Percentiles rank a stretch among this genome's conserved stretches.
These are phyloP conservation scores for Coffea canephora DNA, from an alignment of 257 asterid species.

Conservation along the genomic window DNA sequence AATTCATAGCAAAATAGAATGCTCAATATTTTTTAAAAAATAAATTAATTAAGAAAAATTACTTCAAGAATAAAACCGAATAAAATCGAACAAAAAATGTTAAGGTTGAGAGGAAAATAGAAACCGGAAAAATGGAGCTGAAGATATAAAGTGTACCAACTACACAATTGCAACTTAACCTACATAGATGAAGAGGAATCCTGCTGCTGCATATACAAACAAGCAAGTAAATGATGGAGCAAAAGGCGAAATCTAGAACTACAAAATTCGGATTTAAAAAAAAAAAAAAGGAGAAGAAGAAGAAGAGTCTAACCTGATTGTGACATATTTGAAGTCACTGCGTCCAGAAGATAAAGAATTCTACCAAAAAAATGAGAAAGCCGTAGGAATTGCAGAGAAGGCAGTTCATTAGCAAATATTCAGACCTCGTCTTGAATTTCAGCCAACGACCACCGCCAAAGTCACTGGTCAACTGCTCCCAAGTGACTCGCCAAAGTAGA, in stretches of 20 bases:
- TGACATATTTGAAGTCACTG: conserved; percentile 25
- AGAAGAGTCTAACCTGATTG: conserved; percentile 39
- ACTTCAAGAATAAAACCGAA: background rate
- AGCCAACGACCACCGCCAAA: conserved; percentile 14
- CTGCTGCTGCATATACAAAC: background rate
- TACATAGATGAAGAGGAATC: background rate
- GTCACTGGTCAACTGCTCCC: conserved; percentile 5
- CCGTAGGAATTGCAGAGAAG: conserved; percentile 20
- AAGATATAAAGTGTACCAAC: background rate
- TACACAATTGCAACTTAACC: background rate
- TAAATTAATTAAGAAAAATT: background rate
- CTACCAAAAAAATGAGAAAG: background rate
- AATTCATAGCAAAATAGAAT: background rate
- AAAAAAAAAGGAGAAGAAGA: background rate
- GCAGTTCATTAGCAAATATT: conserved; percentile 3
- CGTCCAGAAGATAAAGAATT: background rate
- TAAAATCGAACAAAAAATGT: too few relatives aligned
- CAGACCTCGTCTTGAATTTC: background rate
- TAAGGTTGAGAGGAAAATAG: background rate
- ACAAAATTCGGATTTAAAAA: too few relatives aligned
- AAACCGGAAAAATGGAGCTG: background rate
- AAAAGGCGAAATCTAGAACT: background rate
- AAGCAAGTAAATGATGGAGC: background rate
- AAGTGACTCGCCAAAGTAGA: background rate
- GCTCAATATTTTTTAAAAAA: too few relatives aligned